Evolutionary conservation across 2,329 filamentous ascomycete species (phyloP), one percentile per base, ranked within the genome.

Genomic region (Nemania sp.): DNA sequence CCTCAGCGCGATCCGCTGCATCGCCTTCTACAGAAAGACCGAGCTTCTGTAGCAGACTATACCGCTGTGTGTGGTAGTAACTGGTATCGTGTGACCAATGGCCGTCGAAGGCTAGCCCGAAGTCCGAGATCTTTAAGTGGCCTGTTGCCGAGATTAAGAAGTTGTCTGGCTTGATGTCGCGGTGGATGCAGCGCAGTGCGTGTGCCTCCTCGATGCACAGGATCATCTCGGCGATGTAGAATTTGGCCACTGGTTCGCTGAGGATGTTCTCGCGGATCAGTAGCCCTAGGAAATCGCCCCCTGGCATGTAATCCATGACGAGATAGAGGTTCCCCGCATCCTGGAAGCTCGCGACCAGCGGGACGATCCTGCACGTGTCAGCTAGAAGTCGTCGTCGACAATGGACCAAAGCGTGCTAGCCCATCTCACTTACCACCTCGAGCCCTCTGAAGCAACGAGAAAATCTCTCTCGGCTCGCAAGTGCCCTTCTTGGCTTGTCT

Each of bases 281-380:
- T 0, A 97, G 73, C 1, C 90, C 90, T 0, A 99, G 79, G 62
- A 99, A 97, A 69, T 99, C 93, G 0, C 94, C 93, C 0, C 93
- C 94, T 2, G 95, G 88, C 91, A 97, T 97, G 68, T 96, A 99
- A 55, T 97, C 92, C 91, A 97, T 97, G 47, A 97, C 89, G 5
- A 99, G 82, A 65, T 97, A 97, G 5, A 99, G 78, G 63, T 90
- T 90, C 36, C 82, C 80, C 30, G 82, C 76, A 68, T 97, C 94
- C 70, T 97, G 91, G 61, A 97, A 97, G 66, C 91, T 94, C 44
- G 90, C 81, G 45, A 96, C 81, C 30, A 99, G 76, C 1, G 92
- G 90, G 2, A 97, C 90, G 41, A 96, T 86, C 93, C 83, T 86
- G 45, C 1, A 37, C 11, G 33, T 59, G 28, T 3, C 50, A 15